Percentiles rank a stretch among this genome's conserved stretches.
Conservation (phyloP, 352 stramenopile genomes). For the Phytophthora tentaculata region DNA sequence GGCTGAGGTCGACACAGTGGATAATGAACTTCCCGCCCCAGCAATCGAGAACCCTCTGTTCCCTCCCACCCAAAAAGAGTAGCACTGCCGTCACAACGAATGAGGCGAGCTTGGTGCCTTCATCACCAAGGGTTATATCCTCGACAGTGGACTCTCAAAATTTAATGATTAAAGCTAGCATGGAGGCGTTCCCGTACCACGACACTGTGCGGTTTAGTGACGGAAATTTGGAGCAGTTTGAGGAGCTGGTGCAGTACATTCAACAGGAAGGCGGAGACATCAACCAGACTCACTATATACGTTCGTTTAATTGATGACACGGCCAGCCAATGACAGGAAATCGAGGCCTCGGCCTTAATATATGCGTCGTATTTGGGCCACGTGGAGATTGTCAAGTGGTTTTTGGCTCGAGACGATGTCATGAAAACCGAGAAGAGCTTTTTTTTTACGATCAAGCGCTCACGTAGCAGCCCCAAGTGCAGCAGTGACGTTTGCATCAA, state of each 20-base stretch:
- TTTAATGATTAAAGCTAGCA: constrained; percentile 4
- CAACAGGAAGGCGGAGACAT: constrained; percentile 14
- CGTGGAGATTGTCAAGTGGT: constrained; percentile 26
- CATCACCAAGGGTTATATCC: background rate
- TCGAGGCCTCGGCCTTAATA: constrained; percentile 10
- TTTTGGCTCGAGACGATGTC: constrained; percentile 24
- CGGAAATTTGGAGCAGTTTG: constrained; percentile 10
- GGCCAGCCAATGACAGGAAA: background rate
- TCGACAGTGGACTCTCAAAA: background rate
- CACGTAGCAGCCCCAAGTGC: constrained; percentile 8
- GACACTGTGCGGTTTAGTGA: constrained; percentile 13
- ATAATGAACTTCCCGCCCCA: background rate
- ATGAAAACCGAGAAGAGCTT: constrained; percentile 42
- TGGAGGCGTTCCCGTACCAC: constrained; percentile 13
- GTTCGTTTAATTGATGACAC: background rate
- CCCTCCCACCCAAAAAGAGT: background rate
- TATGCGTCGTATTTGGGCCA: constrained; percentile 21
- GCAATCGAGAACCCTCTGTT: background rate
- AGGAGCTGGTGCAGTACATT: constrained; percentile 14
- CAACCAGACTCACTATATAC: constrained; percentile 17
- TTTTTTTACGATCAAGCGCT: constrained; percentile 17
- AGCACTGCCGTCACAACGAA: background rate
- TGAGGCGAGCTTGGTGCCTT: background rate
- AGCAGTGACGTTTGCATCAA: constrained; percentile 10
- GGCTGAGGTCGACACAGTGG: background rate